Conservation (phyloP, 2,329 filamentous ascomycete genomes). For the Colletotrichum sp. region DNA sequence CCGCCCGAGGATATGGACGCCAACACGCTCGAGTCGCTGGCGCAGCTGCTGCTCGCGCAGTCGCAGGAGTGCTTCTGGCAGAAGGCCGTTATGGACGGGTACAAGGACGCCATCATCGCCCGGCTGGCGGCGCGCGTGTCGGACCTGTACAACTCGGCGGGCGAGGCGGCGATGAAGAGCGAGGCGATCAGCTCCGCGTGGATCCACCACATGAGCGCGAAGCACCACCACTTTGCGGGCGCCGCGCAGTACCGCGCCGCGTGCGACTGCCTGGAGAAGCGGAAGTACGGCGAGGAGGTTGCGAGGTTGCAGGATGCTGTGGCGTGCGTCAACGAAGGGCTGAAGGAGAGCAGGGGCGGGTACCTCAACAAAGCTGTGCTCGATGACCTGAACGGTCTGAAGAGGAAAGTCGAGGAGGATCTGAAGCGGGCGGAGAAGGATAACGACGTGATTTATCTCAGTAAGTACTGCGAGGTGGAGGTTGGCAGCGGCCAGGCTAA, state of each 20-base stretch:
- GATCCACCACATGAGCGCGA: conserved; percentile 98
- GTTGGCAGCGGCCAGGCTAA: conserved; percentile 31
- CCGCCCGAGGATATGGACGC: conserved; percentile 97
- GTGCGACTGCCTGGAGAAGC: conserved; percentile 89
- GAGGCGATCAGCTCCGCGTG: conserved; percentile 90
- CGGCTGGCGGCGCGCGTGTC: conserved; percentile 89
- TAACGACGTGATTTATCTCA: conserved; percentile 93
- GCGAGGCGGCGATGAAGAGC: conserved; percentile 86
- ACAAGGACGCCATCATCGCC: conserved; percentile 91
- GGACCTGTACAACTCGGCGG: conserved; percentile 85
- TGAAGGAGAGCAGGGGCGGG: conserved; percentile 76
- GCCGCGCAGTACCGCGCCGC: conserved; percentile 93
- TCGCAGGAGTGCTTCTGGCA: conserved; percentile 99
- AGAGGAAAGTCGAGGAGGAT: conserved; percentile 83
- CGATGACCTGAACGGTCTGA: conserved; percentile 82
- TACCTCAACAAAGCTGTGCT: conserved; percentile 84
- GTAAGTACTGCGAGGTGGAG: conserved; percentile 45
- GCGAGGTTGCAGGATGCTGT: conserved; percentile 84
- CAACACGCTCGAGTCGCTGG: conserved; percentile 82
- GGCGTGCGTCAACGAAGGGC: conserved; percentile 80
- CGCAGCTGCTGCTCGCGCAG: conserved; percentile 86
- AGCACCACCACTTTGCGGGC: conserved; percentile 95
- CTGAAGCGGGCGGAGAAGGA: conserved; percentile 93
- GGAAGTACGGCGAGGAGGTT: conserved; percentile 94
- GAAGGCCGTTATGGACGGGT: conserved; percentile 90